Evolutionary conservation across 495 filamentous ascomycete genomes (phyloP), one percentile per base, ranked within the genome.

Genomic region (Xylaria nigripes): DNA sequence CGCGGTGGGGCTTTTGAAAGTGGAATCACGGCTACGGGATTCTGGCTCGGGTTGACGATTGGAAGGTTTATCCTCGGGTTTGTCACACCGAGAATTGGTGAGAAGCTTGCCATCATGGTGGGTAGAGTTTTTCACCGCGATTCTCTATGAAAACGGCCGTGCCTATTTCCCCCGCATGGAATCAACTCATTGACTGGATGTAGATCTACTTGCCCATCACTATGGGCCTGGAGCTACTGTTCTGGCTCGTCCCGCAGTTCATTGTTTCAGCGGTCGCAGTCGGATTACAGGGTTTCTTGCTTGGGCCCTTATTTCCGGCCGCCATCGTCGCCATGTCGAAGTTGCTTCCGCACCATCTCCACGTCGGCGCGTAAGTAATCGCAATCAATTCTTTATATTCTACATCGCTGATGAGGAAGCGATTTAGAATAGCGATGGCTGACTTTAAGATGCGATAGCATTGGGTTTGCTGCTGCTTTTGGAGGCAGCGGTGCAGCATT

Each of bases 401-500:
- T 30, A 30, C 10, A 30, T 30, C 27, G 27, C 27, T n/a, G n/a
- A n/a, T n/a, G n/a, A n/a, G n/a, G n/a, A n/a, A n/a, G n/a, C n/a
- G n/a, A n/a, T n/a, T 36, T 7, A 12, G 6, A 15, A 36, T 36
- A 15, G 32, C 13, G 12, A 40, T 40, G 36, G 36, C 36, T 40
- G 36, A 40, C 36, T 40, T 12, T 15, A 36, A 4, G 1, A 40
- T 12, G 36, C 5, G 36, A 18, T 8, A 40, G 36, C 36, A 86
- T 95, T 46, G 89, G 90, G 0, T 94, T 94, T 57, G 86, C 86
- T 1, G 84, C 86, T 3, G 87, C 90, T 0, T 84, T 91, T 69
- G 90, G 90, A 2, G 85, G 87, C 0, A 79, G 78, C 7, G 90
- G 90, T 0, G 89, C 87, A 2, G 87, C 88, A 0, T 66, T 92